These are phyloP conservation scores for Neurospora sp. DNA, from an alignment of 495 filamentous ascomycete genomes.

Conservation along the genomic window DNA sequence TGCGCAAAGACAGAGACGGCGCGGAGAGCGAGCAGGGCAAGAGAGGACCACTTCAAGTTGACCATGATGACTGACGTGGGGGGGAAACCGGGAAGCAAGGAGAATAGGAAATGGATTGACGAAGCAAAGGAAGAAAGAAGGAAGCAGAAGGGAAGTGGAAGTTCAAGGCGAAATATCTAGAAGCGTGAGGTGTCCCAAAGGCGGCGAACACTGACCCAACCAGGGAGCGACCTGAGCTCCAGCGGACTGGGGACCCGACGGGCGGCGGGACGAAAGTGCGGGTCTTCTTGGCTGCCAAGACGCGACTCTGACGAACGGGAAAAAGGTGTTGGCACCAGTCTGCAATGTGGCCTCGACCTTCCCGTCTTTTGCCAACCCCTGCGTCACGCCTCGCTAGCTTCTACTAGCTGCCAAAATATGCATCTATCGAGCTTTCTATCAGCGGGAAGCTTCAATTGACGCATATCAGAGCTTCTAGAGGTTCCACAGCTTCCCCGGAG, in stretches of 20 bases:
- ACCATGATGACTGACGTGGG: slow-evolving; percentile 48
- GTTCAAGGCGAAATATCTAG: neutral
- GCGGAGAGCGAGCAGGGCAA: slow-evolving; percentile 62
- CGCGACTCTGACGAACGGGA: neutral
- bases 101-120: slow-evolving; percentile 3
- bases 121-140: slow-evolving; percentile 4
- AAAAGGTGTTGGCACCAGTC: neutral
- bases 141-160: neutral
- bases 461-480: neutral
- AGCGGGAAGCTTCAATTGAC: neutral
- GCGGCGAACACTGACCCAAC: slow-evolving; percentile 1
- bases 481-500: neutral
- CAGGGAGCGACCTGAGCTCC: slow-evolving; percentile 6
- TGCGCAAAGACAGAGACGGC: slow-evolving; percentile 52
- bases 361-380: neutral
- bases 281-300: neutral
- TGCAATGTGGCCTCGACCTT: slow-evolving; percentile 16
- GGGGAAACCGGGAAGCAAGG: slow-evolving; percentile 14
- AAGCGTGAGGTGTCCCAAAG: neutral
- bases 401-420: neutral
- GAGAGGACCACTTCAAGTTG: slow-evolving; percentile 58
- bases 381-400: neutral
- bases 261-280: neutral
- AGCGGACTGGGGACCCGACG: neutral
- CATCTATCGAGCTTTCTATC: neutral